A percentile compares a stretch with the other conserved stretches of the same genome.
These are phyloP conservation scores for Yamadazyma triangularis DNA, from an alignment of 1,139 yeast species.

Conservation along the genomic window DNA sequence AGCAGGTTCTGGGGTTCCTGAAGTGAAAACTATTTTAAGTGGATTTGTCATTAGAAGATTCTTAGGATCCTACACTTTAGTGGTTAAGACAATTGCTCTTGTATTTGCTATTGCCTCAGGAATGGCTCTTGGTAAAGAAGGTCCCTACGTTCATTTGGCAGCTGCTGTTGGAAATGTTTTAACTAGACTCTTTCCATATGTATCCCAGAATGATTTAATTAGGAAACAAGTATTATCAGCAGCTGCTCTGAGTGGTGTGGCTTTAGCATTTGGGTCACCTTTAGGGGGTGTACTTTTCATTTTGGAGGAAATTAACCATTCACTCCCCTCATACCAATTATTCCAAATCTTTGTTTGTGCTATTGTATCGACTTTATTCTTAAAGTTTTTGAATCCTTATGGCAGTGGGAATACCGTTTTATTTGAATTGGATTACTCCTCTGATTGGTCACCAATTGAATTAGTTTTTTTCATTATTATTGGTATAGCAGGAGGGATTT, in stretches of 20 bases:
- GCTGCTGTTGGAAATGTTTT: conserved; percentile 62
- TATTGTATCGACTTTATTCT: conserved; percentile 50
- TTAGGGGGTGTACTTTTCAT: conserved; percentile 66
- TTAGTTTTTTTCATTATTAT: conserved; percentile 43
- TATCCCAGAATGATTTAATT: conserved; percentile 47
- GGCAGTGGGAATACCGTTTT: conserved; percentile 61
- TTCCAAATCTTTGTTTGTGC: conserved; percentile 62
- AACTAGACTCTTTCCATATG: conserved; percentile 48
- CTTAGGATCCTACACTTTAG: conserved; percentile 51
- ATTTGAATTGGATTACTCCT: conserved; percentile 50
- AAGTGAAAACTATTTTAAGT: conserved; percentile 53
- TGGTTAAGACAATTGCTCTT: conserved; percentile 48
- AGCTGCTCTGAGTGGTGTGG: conserved; percentile 66
- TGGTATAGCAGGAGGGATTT: conserved; percentile 56
- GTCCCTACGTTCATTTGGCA: conserved; percentile 69
- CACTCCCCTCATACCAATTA: conserved; percentile 53
- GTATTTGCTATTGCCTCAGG: conserved; percentile 65
- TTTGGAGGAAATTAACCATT: conserved; percentile 61
- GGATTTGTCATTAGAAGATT: conserved; percentile 55
- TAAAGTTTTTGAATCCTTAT: conserved; percentile 56
- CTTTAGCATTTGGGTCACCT: conserved; percentile 68
- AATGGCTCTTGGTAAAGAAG: conserved; percentile 64
- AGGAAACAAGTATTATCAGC: conserved; percentile 60
- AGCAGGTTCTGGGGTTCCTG: conserved; percentile 64
- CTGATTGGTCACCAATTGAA: conserved; percentile 54